A percentile compares a stretch with the other conserved stretches of the same genome.
These are phyloP conservation scores for Ophiocordyceps camponoti-leonardi DNA, from an alignment of 2,329 filamentous ascomycete species.

Conservation along the genomic window DNA sequence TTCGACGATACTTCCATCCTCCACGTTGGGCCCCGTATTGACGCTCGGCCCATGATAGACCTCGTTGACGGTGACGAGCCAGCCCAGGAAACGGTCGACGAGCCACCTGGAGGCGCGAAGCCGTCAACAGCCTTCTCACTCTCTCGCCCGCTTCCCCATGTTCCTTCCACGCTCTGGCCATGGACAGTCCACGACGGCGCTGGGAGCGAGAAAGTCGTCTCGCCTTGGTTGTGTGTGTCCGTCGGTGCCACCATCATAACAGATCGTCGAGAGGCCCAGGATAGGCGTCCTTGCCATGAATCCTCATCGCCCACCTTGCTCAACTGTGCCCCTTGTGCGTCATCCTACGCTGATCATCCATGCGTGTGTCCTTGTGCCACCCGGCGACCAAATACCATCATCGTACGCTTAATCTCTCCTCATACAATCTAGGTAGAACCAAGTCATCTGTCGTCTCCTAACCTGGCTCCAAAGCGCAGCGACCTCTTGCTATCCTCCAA, in stretches of 20 bases:
- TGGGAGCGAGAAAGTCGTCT: background rate
- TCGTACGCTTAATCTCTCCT: constrained; percentile 3
- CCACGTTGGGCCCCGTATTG: background rate
- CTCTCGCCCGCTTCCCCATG: background rate
- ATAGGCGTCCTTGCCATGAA: background rate
- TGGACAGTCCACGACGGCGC: background rate
- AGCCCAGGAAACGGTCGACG: background rate
- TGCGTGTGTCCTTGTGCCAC: constrained; percentile 2
- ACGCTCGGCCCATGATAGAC: background rate
- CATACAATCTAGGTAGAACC: constrained; percentile 4
- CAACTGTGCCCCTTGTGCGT: background rate
- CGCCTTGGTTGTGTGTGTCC: background rate
- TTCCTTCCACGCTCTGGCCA: background rate
- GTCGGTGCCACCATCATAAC: background rate
- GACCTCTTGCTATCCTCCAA: background rate
- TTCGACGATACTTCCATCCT: background rate
- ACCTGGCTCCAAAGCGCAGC: background rate
- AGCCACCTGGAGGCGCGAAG: background rate
- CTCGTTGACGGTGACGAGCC: background rate
- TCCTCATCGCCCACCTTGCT: constrained; percentile 1
- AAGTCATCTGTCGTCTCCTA: constrained; percentile 2
- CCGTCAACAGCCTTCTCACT: background rate
- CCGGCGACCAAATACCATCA: constrained; percentile 3
- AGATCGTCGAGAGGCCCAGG: constrained; percentile 15
- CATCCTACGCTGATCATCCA: constrained; percentile 4